Evolutionary conservation across 495 filamentous ascomycete genomes (phyloP).

Genomic region (Xylaria grammica): DNA sequence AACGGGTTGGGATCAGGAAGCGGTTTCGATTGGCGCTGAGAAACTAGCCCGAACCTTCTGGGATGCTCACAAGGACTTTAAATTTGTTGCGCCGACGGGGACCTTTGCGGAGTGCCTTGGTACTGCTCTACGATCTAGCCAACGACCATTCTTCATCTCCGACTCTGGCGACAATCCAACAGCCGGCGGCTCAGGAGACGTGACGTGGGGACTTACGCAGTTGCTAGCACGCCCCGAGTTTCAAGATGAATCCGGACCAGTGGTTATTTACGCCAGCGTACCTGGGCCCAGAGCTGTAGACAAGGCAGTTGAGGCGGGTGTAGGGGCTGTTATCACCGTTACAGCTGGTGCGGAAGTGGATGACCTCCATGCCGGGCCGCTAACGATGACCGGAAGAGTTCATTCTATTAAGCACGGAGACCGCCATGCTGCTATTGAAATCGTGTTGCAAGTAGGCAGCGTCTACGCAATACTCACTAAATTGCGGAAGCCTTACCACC

Average conservation of each 20-base stretch:
- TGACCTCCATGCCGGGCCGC: constrained; percentile 54
- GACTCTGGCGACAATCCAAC: constrained; percentile 66
- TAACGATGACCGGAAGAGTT: constrained; percentile 59
- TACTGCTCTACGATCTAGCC: constrained; percentile 46
- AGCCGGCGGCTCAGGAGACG: constrained; percentile 61
- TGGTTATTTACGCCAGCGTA: constrained; percentile 62
- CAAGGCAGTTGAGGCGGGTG: constrained; percentile 51
- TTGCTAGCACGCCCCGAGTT: constrained; percentile 57
- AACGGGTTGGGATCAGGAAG: constrained; percentile 55
- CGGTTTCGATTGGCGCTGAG: constrained; percentile 46
- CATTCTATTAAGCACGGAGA: constrained; percentile 61
- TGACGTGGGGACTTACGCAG: constrained; percentile 58
- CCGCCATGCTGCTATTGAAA: constrained; percentile 52
- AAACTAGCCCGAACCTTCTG: constrained; percentile 57
- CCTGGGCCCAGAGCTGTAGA: constrained; percentile 56
- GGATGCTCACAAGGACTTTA: constrained; percentile 53
- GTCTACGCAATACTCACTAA: constrained; percentile 62
- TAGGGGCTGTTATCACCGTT: constrained; percentile 58
- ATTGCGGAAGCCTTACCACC: constrained; percentile 63
- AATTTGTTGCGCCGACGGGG: constrained; percentile 61
- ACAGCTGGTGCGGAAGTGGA: constrained; percentile 62
- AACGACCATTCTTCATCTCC: constrained; percentile 62
- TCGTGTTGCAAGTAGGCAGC: constrained; percentile 58
- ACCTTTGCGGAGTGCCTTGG: constrained; percentile 57
- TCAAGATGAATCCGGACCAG: constrained; percentile 42